Evolutionary conservation across 352 stramenopile genomes (phyloP).

Genomic region (Pythium rhizo-oryzae): DNA sequence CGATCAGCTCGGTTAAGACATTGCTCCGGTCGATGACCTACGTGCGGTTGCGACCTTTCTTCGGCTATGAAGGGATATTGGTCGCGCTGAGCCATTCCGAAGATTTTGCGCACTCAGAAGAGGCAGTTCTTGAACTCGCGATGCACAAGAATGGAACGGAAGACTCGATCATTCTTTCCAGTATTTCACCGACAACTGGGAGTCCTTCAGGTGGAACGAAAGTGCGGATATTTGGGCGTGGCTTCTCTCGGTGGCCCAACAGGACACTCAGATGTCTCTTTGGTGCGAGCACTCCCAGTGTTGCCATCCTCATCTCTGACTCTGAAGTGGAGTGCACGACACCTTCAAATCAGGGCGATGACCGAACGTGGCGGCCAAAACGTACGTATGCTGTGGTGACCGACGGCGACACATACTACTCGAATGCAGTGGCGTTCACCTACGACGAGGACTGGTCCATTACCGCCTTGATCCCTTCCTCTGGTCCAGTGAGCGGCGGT

Average conservation of each 20-base stretch:
- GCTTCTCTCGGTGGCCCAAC: conserved; percentile 37
- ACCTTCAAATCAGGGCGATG: conserved; percentile 32
- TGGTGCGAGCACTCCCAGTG: conserved; percentile 40
- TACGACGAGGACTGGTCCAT: conserved; percentile 53
- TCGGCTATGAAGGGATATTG: conserved; percentile 66
- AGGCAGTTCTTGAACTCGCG: conserved; percentile 45
- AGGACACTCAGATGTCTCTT: conserved; percentile 56
- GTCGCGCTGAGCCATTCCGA: conserved; percentile 46
- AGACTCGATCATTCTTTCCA: conserved; percentile 29
- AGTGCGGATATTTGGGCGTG: conserved; percentile 42
- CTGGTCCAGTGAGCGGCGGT: conserved; percentile 38
- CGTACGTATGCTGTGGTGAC: conserved; percentile 61
- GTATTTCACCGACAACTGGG: conserved; percentile 29
- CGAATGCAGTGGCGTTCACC: conserved; percentile 54
- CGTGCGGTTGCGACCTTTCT: conserved; percentile 47
- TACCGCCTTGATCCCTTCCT: conserved; percentile 26
- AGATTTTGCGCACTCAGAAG: conserved; percentile 48
- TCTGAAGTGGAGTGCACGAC: conserved; percentile 43
- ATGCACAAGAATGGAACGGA: conserved; percentile 37
- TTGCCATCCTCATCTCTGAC: conserved; percentile 41
- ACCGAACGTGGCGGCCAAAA: conserved; percentile 24
- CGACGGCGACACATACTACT: conserved; percentile 51
- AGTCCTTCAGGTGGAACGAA: conserved; percentile 43
- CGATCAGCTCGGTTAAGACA: conserved; percentile 33
- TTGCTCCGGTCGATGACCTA: conserved; percentile 55